phyloP scores from a whole-genome alignment of 192 early-diverging fungal genomes.

The Mortierella alpina region DNA sequence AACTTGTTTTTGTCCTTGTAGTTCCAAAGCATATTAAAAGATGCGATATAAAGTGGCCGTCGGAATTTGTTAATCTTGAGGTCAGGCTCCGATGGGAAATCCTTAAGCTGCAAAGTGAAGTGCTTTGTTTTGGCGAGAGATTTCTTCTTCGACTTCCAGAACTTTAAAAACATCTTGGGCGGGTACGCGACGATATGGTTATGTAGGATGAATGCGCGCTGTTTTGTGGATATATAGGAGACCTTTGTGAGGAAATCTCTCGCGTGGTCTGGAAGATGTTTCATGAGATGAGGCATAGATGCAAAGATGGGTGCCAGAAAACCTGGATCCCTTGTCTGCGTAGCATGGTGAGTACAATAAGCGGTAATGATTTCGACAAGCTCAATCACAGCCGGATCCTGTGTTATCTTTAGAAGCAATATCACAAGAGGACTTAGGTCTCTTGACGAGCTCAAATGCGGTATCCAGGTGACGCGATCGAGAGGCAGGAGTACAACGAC shows the following conservation, averaged over 20 bases:
- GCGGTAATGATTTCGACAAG: background rate
- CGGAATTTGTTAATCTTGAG: background rate
- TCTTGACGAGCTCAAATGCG: background rate
- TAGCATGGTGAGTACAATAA: slow-evolving; percentile 11
- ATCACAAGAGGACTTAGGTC: background rate
- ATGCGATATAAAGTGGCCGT: background rate
- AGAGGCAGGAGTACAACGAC: background rate
- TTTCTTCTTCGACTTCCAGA: background rate
- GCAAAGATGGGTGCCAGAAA: slow-evolving; percentile 2
- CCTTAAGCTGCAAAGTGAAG: background rate
- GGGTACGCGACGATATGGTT: background rate
- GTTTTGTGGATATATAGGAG: background rate
- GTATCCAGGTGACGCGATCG: slow-evolving; percentile 20
- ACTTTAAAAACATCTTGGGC: background rate
- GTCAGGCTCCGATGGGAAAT: background rate
- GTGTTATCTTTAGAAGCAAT: background rate
- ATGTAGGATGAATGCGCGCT: background rate
- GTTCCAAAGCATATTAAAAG: slow-evolving; percentile 14
- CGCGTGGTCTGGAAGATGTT: background rate
- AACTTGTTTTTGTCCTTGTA: background rate
- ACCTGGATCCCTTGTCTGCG: background rate
- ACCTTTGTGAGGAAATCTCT: background rate
- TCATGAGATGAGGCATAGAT: background rate
- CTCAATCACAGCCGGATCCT: background rate
- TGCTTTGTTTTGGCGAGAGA: background rate